phyloP scores from a whole-genome alignment of 257 asterid species.

The Capsicum pubescens region DNA sequence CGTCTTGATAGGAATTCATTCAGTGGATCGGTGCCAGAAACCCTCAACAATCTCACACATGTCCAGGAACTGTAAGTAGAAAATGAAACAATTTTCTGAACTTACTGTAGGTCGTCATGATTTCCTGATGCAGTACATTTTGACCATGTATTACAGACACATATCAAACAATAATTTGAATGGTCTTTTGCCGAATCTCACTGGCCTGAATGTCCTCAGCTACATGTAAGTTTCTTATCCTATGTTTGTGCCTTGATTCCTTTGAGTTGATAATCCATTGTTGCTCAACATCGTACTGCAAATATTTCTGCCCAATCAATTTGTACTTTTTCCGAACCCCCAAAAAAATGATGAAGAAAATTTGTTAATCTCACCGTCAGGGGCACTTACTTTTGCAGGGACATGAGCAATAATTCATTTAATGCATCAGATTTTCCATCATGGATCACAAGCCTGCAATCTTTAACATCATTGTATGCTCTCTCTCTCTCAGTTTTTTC shows the following conservation, averaged over 20 bases:
- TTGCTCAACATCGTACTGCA: background rate
- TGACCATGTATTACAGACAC: constrained; percentile 49
- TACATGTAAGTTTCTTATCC: constrained; percentile 60
- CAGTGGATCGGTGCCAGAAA: constrained; percentile 64
- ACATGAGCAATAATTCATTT: constrained; percentile 81
- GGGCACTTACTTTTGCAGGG: constrained; percentile 55
- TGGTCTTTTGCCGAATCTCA: constrained; percentile 80
- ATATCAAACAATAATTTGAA: constrained; percentile 68
- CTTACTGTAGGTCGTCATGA: background rate
- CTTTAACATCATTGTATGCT: constrained; percentile 73
- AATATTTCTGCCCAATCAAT: background rate
- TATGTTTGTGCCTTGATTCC: background rate
- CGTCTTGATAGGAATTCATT: constrained; percentile 76
- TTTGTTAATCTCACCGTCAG: background rate
- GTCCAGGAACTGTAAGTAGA: constrained; percentile 72
- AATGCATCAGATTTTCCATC: constrained; percentile 54
- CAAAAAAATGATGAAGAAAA: background rate
- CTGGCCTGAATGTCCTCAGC: constrained; percentile 61
- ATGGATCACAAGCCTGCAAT: constrained; percentile 64
- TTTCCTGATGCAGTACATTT: background rate
- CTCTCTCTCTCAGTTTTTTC: background rate
- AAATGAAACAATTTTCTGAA: background rate
- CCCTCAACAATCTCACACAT: constrained; percentile 61
- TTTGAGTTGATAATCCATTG: background rate
- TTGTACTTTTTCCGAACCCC: background rate